Base-by-base conservation (phyloP, 306 rosid species). In the Calophaca sinica region DNA sequence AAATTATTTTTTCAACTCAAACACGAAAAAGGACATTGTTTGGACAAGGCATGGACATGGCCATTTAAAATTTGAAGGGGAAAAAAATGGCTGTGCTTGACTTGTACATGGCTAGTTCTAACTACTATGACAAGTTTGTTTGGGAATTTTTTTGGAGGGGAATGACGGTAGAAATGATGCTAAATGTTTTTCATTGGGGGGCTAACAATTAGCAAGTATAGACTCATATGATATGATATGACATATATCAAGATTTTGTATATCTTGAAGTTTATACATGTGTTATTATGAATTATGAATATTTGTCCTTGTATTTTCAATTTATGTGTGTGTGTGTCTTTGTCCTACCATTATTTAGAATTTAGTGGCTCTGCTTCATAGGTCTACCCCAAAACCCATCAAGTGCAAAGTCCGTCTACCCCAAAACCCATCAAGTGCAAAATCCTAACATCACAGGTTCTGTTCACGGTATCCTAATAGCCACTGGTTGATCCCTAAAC, bases 391-490 rank as follows among this genome's bases (percentile, higher is more conserved):
- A 13, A 12, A 62, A 35, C 33, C 9, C 14, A 15, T 48, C 39
- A 65, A 54, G 33, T 14, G 9, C 48, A 72, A 59, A 44, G 32
- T 49, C 62, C 62, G 15, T 53, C 51, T 70, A 48, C 70, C 14
- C 4, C 6, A 13, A 12, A 62, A 35, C 33, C 9, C 14, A 15
- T 48, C 39, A 65, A 54, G 33, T 14, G 9, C 48, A 72, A 59
- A 44, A 46, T 49, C 62, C 62, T 33, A 60, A 15, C 26, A 20
- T 3, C 7, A 1, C 50, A 48, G 46, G 35, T 60, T 46, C 61
- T 9, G 49, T 14, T 44, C 28, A 33, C 50, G 48, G 70, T 9
- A 48, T 64, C 70, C 49, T 60, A 73, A 73, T n/a, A 60, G 54
- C 32, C 39, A 55, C 54, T 26, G n/a, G 12, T 1, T 42, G 32